A percentile compares a stretch with the other conserved stretches of the same genome.
Conservation (phyloP, 441 rosid genomes). For the Bruguiera hainesii region DNA sequence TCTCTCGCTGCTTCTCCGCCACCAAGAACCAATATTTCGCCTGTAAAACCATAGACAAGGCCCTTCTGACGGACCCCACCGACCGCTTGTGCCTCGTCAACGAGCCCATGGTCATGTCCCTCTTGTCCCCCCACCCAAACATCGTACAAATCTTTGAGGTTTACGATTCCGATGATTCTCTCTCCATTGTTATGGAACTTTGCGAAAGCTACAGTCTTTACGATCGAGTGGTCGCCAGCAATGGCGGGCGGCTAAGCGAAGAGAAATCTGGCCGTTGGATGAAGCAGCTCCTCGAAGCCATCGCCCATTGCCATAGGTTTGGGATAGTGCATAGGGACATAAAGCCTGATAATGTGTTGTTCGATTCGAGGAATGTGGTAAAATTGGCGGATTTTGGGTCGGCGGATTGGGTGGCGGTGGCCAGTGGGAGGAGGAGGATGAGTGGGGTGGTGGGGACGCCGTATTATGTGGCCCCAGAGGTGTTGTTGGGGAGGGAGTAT, state of each 20-base stretch:
- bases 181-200: constrained; percentile 64
- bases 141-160: constrained; percentile 59
- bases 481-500: constrained; percentile 55
- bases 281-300: constrained; percentile 41
- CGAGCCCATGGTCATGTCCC: constrained; percentile 68
- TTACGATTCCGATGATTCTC: constrained; percentile 50
- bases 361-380: constrained; percentile 29
- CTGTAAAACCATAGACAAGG: constrained; percentile 60
- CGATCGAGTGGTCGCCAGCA: constrained; percentile 21
- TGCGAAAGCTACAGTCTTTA: constrained; percentile 54
- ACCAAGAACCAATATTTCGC: constrained; percentile 51
- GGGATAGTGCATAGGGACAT: constrained; percentile 61
- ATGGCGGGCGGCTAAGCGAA: constrained; percentile 30
- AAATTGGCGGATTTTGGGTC: constrained; percentile 66
- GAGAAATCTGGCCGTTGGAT: constrained; percentile 26
- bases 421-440: constrained; percentile 23
- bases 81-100: constrained; percentile 74
- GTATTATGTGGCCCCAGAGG: constrained; percentile 92
- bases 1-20: constrained; percentile 67
- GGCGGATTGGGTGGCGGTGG: constrained; percentile 32
- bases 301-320: constrained; percentile 49
- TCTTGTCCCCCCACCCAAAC: constrained; percentile 67
- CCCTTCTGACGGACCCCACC: constrained; percentile 48
- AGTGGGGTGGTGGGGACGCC: constrained; percentile 86
- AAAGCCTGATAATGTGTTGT: constrained; percentile 60